Evolutionary conservation across 2,329 filamentous ascomycete species (phyloP), one percentile per base, ranked within the genome.

Genomic region (Pseudogymnoascus sp.): DNA sequence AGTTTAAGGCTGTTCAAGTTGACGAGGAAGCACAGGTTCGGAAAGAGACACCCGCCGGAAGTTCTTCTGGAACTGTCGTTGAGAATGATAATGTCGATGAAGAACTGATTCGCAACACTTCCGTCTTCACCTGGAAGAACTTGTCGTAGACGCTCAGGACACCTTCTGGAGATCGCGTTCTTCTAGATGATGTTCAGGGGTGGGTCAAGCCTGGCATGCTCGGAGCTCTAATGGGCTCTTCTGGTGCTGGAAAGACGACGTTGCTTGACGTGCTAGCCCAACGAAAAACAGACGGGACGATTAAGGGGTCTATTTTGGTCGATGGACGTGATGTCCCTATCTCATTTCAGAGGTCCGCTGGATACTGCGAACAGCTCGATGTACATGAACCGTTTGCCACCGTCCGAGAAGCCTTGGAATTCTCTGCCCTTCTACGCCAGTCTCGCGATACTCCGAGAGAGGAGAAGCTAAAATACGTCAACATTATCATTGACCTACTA

Each of bases 331-430:
- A 85, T 23, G 85, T 90, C 33, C 90, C 95, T 67, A 80, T 83
- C 45, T 92, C 89, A 0, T 96, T 96, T 81, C 92, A 96, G 75
- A 88, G 92, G 18, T 71, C 70, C n/a, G 68, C 70, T 0, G 92
- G 92, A 45, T 96, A 96, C 69, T 91, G 93, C 38, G 91, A 96
- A 72, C 93, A 96, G 74, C 90, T 96, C 71, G 93, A 97, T 82
- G 81, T 96, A 11, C 92, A 96, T 72, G 81, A 96, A 55, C 81
- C 88, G 55, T 95, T 91, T 69, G 80, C 87, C 0, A 96, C 93
- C 1, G 92, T 96, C 31, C 87, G 93, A 65, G 93, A 97, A 76
- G 91, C 92, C 6, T 81, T 97, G 33, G 86, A 86, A 69, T 97
- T 97, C 75, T 92, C 88, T 69, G 93, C 93, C n/a, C 75, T 93